Base-by-base conservation (phyloP, 2,329 filamentous ascomycete species). In the Trichoderma sp. region DNA sequence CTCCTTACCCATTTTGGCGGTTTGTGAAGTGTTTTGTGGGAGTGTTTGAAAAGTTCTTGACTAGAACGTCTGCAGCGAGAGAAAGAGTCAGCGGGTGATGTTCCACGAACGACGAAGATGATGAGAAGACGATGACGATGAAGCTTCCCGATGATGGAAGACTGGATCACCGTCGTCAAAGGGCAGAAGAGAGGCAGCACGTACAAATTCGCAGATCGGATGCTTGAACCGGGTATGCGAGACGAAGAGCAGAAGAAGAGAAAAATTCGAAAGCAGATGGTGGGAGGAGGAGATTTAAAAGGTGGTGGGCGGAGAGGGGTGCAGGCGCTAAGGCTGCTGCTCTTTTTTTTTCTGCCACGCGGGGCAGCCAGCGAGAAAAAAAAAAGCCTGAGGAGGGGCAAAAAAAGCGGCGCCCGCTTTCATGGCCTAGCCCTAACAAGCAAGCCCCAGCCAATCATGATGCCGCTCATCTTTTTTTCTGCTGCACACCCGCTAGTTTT, bases 1-100 rank as follows among this genome's bases (percentile, higher is more conserved):
- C 81, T 97, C 90, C 89, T 93, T 98, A 92, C 94, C 79, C 79
- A 81, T 81, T 77, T 79, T 80, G 75, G 75, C 78, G 78, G 78
- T 49, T 68, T 56, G 27, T 68, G 66, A 43, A 43, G 56, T 68
- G 8, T 68, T 57, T 29, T 57, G 65, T 61, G 57, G 27, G 21
- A 21, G 19, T 49, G 43, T 33, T 37, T 68, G 27, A 58, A 31
- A 58, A 58, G 61, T 69, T 37, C 61, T 66, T 57, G 52, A 65
- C 60, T 66, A 47, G 40, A 56, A 43, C 61, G 31, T 59, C 72
- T 72, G 69, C 16, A 43, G 35, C 21, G 70, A 31, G 64, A 70
- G 14, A 33, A 53, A n/a, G 52, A 47, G 68, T 70, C 59, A 72
- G 70, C 62, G 31, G 62, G 31, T 31, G 47, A 21, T 60, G 16